Conservation (phyloP, 1,284 basidiomycete genomes). For the Ceraceosorus guamensis region DNA sequence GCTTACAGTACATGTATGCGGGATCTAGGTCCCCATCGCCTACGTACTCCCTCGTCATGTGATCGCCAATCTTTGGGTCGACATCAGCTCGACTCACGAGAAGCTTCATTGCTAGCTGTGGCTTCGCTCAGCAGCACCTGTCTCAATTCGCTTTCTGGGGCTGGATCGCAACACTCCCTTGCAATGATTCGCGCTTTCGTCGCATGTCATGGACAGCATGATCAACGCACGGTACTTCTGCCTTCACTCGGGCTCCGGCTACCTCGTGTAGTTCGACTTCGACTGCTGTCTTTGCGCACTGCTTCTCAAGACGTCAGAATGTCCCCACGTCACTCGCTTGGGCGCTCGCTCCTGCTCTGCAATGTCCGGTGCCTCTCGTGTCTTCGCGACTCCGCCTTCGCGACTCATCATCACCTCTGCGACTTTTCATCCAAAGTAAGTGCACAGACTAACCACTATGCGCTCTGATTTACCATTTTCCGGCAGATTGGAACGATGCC, state of each 20-base stretch:
- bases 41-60: neutral
- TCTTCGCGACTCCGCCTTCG: constrained; percentile 5
- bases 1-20: neutral
- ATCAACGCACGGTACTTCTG: too few relatives aligned
- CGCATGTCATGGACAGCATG: too few relatives aligned
- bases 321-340: constrained; percentile 14
- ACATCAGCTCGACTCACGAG: too few relatives aligned
- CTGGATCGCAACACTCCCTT: too few relatives aligned
- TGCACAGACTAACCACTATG: neutral
- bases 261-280: too few relatives aligned
- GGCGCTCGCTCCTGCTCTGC: neutral
- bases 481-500: constrained; percentile 23
- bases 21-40: neutral
- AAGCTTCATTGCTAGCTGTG: too few relatives aligned
- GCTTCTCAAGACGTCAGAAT: too few relatives aligned
- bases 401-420: neutral
- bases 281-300: too few relatives aligned
- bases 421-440: constrained; percentile 4
- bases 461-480: constrained; percentile 10
- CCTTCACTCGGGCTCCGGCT: too few relatives aligned
- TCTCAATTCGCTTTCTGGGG: too few relatives aligned
- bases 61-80: neutral
- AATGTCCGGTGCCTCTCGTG: constrained; percentile 3
- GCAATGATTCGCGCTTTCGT: too few relatives aligned
- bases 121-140: too few relatives aligned